Conservation (phyloP, 257 asterid genomes). For the Perilla frutescens region DNA sequence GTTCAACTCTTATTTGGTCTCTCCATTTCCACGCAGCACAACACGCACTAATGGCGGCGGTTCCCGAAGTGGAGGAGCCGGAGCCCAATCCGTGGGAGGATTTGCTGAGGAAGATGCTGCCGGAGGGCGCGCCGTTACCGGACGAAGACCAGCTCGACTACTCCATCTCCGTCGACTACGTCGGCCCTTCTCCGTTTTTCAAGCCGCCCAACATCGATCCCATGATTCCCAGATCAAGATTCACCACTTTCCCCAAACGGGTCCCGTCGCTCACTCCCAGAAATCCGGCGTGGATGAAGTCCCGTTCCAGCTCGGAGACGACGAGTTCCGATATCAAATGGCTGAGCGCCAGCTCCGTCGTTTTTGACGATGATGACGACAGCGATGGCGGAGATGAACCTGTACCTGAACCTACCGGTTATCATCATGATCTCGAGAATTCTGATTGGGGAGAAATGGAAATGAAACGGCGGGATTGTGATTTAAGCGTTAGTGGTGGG, state of each 20-base stretch:
- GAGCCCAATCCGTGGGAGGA: conserved; percentile 53
- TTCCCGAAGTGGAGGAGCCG: conserved; percentile 32
- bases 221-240: conserved; percentile 37
- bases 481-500: not conserved
- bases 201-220: conserved; percentile 39
- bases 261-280: conserved; percentile 44
- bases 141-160: conserved; percentile 78
- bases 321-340: conserved; percentile 28
- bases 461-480: conserved; percentile 20
- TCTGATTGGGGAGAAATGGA: conserved; percentile 29
- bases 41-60: conserved; percentile 36
- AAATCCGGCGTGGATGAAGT: conserved; percentile 39
- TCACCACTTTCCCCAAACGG: conserved; percentile 47
- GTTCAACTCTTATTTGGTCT: not conserved
- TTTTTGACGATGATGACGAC: conserved; percentile 22
- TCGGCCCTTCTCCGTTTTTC: conserved; percentile 56
- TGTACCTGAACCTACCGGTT: not conserved
- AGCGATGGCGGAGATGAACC: conserved; percentile 12
- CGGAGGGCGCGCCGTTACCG: conserved; percentile 80
- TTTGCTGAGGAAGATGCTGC: conserved; percentile 63
- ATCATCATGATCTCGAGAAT: conserved; percentile 22
- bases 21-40: conserved; percentile 14
- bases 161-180: conserved; percentile 66
- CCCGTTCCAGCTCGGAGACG: conserved; percentile 43
- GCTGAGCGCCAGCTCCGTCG: conserved; percentile 25